phyloP scores from a whole-genome alignment of 1,139 yeast genomes.

The Yamadazyma atlantica region DNA sequence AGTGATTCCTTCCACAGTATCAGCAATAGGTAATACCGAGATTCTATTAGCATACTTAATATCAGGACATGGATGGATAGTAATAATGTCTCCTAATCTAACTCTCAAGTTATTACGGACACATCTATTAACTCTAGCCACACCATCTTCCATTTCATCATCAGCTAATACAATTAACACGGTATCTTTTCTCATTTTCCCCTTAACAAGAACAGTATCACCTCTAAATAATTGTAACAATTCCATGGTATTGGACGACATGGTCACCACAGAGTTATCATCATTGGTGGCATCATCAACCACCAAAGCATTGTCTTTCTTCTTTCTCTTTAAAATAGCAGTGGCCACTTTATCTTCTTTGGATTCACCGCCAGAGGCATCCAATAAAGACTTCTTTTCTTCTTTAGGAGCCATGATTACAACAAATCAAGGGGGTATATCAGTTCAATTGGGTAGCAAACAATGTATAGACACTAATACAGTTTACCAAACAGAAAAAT shows the following conservation, averaged over 20 bases:
- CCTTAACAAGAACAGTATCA: conserved; percentile 95
- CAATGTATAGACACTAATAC: no score
- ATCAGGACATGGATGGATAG: conserved; percentile 96
- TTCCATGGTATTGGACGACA: conserved; percentile 96
- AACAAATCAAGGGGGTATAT: no score
- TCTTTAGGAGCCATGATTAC: conserved; percentile 21
- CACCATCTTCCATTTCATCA: conserved; percentile 95
- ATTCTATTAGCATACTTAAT: conserved; percentile 93
- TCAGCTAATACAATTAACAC: conserved; percentile 96
- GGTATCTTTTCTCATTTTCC: conserved; percentile 97
- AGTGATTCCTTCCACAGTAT: conserved; percentile 95
- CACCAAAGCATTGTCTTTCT: conserved; percentile 91
- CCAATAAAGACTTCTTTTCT: conserved; percentile 41
- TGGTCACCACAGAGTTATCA: conserved; percentile 93
- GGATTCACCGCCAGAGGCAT: conserved; percentile 44
- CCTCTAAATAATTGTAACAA: conserved; percentile 93
- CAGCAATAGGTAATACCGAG: conserved; percentile 96
- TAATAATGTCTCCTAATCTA: conserved; percentile 87
- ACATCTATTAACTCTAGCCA: conserved; percentile 90
- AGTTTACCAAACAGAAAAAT: no score
- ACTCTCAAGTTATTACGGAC: conserved; percentile 94
- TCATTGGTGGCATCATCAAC: conserved; percentile 98
- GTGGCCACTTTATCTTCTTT: conserved; percentile 91
- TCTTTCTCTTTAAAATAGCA: conserved; percentile 94
- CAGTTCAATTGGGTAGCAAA: no score